Percentiles rank a stretch among this genome's conserved stretches.
Conservation (phyloP, 2,329 filamentous ascomycete genomes). For the Colletotrichum limetticola region DNA sequence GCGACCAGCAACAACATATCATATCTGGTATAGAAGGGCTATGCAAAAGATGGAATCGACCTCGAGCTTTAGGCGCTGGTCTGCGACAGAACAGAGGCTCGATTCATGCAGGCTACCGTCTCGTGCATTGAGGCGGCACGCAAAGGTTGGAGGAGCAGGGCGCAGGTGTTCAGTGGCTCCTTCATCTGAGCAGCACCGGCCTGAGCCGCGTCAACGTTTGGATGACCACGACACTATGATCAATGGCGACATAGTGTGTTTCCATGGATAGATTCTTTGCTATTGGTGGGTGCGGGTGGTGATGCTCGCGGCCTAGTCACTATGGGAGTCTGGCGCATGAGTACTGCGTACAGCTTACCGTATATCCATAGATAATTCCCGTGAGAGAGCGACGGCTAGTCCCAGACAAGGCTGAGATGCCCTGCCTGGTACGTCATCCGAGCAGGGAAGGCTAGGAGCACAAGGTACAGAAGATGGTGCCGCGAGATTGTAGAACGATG, state of each 20-base stretch:
- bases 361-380: neutral
- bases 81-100: neutral
- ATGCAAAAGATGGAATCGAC: too few relatives aligned
- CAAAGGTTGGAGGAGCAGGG: neutral
- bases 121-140: neutral
- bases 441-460: neutral
- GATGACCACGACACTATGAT: neutral
- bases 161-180: neutral
- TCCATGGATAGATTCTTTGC: neutral
- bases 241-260: neutral
- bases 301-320: too few relatives aligned
- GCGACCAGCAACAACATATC: neutral
- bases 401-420: slow-evolving; percentile 8
- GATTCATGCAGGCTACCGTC: neutral
- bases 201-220: neutral
- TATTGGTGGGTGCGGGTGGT: neutral
- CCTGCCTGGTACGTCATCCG: slow-evolving; percentile 29
- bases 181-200: slow-evolving; percentile 6
- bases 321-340: neutral
- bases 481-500: neutral
- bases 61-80: neutral
- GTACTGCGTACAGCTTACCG: slow-evolving; percentile 13
- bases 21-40: neutral
- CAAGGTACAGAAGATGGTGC: neutral
- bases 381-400: neutral